Evolutionary conservation across 176 grass and related monocot genomes (phyloP), one percentile per base, ranked within the genome.

Genomic region (Themeda triandra): DNA sequence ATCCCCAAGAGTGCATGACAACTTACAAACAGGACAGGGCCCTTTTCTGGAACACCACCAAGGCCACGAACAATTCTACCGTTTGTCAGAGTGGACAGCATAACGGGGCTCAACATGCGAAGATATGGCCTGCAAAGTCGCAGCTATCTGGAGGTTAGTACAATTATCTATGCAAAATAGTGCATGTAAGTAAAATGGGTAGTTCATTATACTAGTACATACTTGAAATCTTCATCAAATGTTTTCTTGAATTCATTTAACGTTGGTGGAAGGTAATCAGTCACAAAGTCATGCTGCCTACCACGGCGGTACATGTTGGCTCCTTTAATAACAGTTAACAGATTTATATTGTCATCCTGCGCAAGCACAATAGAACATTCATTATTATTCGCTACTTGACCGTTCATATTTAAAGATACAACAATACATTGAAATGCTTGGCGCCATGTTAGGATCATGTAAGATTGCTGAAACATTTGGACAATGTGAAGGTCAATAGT

Each of bases 291-390:
- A 69, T 25, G 36, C 80, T 89, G 86, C 80, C 63, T 78, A 6
- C 84, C 82, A 83, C 56, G 86, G 25, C 92, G 92, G 31, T 97
- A 97, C 83, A 90, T 92, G 73, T 78, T 78, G 56, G 67, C 80
- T 36, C 80, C 86, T 90, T 97, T 97, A 78, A 97, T 88, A 41
- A 94, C 77, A 82, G 83, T 87, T 69, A 94, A 74, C 39, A 97
- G 77, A 72, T 97, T 97, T 18, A 97, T 69, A 53, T 81, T 90
- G 71, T 92, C 92, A 81, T 97, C 94, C 94, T 97, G 85, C 23
- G 42, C 56, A 84, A 8, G 10, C 6, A 85, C 13, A 85, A 54
- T 44, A 46, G 54, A 33, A 33, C 4, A 2, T 14, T 64, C 41
- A 42, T 42, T 12, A 13, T 42, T 42, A 42, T 42, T 42, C 9